Evolutionary conservation across 768 basidiomycete genomes (phyloP).

Genomic region (Leccinum sublutescens): DNA sequence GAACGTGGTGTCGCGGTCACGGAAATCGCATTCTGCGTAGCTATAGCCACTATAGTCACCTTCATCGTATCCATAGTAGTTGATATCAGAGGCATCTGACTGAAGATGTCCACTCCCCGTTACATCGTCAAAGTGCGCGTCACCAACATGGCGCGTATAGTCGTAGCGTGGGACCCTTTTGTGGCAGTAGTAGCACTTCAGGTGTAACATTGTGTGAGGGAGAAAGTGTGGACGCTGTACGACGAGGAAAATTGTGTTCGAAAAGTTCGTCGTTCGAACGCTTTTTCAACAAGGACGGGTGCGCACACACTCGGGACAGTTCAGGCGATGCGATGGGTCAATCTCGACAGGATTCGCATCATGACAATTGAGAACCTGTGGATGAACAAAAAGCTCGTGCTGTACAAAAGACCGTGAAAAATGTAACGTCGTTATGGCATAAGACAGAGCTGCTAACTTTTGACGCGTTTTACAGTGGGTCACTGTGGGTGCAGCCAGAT

Average conservation of each 20-base stretch:
- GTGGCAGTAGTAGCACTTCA: constrained; percentile 21
- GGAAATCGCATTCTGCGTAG: background rate
- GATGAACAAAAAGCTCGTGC: too few relatives aligned
- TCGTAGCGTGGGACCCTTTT: constrained; percentile 10
- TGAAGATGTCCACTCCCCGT: background rate
- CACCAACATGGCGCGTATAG: constrained; percentile 11
- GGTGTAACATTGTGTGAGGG: background rate
- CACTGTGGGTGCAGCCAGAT: too few relatives aligned
- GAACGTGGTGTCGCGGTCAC: background rate
- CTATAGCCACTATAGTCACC: background rate
- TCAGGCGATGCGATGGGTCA: background rate
- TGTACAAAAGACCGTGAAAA: too few relatives aligned
- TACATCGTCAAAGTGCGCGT: constrained; percentile 2
- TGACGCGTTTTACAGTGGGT: too few relatives aligned
- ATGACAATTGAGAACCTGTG: too few relatives aligned
- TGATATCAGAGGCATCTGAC: background rate
- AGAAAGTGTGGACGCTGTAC: background rate
- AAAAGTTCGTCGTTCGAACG: background rate
- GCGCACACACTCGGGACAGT: background rate
- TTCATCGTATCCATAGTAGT: constrained; percentile 1
- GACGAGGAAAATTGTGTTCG: background rate
- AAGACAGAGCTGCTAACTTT: too few relatives aligned
- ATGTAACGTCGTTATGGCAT: too few relatives aligned
- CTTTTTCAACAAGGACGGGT: background rate
- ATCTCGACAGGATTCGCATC: background rate